Conservation (phyloP, 495 filamentous ascomycete species). For the Apiosordaria backusii region DNA sequence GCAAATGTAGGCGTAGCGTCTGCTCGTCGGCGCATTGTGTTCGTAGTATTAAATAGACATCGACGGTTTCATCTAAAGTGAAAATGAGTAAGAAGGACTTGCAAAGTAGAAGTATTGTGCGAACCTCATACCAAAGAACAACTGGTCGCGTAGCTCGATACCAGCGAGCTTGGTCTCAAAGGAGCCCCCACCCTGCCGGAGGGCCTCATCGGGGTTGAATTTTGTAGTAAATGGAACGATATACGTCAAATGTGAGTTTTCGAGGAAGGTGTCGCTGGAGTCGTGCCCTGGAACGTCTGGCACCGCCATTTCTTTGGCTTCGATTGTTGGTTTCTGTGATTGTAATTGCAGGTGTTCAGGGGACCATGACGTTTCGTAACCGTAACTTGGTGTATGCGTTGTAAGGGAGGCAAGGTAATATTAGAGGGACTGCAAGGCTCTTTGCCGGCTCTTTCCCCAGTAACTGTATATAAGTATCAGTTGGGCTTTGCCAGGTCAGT, state of each 20-base stretch:
- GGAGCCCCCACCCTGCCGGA: constrained; percentile 44
- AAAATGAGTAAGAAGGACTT: constrained; percentile 55
- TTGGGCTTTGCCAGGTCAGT: not conserved
- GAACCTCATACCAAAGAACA: constrained; percentile 65
- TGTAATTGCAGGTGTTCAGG: not conserved
- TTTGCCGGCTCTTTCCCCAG: not conserved
- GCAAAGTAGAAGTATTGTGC: constrained; percentile 21
- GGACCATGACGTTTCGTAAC: not conserved
- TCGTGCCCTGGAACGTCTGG: constrained; percentile 10
- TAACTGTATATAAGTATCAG: not conserved
- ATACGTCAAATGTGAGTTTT: constrained; percentile 71
- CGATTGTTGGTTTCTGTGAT: not conserved
- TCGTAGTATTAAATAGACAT: constrained; percentile 67
- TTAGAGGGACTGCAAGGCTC: not conserved
- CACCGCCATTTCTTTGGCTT: constrained; percentile 17
- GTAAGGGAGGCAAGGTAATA: not conserved
- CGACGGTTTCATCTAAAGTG: constrained; percentile 70
- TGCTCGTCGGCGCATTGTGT: constrained; percentile 60
- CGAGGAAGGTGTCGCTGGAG: constrained; percentile 54
- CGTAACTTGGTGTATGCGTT: not conserved
- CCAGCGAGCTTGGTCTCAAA: constrained; percentile 41
- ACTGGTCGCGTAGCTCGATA: constrained; percentile 49
- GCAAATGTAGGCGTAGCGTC: constrained; percentile 56
- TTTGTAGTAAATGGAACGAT: constrained; percentile 69
- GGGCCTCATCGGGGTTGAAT: constrained; percentile 59